A percentile compares a stretch with the other conserved stretches of the same genome.
Evolutionary conservation across 1,284 basidiomycete species (phyloP).

Genomic region (Agroathelia rolfsii): DNA sequence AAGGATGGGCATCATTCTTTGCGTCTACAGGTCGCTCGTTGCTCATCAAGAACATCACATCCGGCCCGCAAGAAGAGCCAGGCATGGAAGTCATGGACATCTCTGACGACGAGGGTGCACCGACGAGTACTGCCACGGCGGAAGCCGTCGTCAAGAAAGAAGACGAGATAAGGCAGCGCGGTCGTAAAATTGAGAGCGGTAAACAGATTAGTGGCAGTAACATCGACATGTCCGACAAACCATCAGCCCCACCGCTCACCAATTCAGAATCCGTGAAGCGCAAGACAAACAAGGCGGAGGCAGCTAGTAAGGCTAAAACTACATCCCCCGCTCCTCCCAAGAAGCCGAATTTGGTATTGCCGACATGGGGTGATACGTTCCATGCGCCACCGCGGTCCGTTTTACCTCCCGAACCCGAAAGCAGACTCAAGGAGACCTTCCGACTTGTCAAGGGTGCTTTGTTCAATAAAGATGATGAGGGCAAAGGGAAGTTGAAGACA

Average conservation of each 20-base stretch:
- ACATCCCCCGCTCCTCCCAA: constrained; percentile 15
- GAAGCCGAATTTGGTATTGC: constrained; percentile 77
- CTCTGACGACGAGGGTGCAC: constrained; percentile 33
- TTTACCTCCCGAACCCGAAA: constrained; percentile 35
- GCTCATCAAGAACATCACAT: constrained; percentile 29
- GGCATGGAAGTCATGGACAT: constrained; percentile 70
- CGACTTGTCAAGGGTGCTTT: constrained; percentile 51
- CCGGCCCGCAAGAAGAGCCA: constrained; percentile 17
- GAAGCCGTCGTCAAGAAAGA: constrained; percentile 3
- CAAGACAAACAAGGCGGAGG: constrained; percentile 17
- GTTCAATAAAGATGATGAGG: constrained; percentile 35
- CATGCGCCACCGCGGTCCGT: constrained; percentile 67
- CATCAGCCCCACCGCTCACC: constrained; percentile 28
- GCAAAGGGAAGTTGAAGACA: constrained; percentile 27
- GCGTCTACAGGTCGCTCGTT: constrained; percentile 25
- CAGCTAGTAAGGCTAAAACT: constrained; percentile 10
- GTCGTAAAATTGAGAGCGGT: background rate
- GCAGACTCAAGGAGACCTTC: constrained; percentile 39
- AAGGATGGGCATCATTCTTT: constrained; percentile 24
- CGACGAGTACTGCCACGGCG: constrained; percentile 5
- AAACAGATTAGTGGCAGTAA: background rate
- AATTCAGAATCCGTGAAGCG: constrained; percentile 33
- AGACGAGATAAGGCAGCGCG: constrained; percentile 9
- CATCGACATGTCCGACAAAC: constrained; percentile 11
- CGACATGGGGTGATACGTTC: constrained; percentile 86